Base-by-base conservation (phyloP, 805 yeast genomes). In the Myxozyma kluyveri region DNA sequence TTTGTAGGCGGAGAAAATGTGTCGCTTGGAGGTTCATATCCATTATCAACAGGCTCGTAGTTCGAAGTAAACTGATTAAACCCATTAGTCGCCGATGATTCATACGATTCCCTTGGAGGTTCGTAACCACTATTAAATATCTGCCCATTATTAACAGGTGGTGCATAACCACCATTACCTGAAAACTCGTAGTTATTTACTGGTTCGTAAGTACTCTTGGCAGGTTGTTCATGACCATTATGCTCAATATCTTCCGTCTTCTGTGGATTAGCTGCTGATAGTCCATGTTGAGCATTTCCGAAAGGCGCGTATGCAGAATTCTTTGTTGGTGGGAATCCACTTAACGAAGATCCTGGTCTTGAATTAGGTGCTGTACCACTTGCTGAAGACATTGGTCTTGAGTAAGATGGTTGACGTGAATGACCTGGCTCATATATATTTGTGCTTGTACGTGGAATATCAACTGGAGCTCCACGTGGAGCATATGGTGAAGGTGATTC, bases 401-500 rank as follows among this genome's bases (percentile, higher is more conserved):
- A 39, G 12, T 21, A 24, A 17, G 40, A 29, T 14, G 33, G 33
- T 29, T 14, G 45, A 12, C 54, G 42, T 26, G 54, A 40, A 17
- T 12, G 12, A 18, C 24, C 17, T 9, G 54, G 45, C 10, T 50
- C 50, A 37, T 50, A 50, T 4, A 44, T 18, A 9, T 26, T 3
- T 14, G 27, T n/a, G 22, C 32, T 4, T 2, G 50, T 41, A 3
- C 45, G 42, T 4, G 52, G 52, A 17, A 42, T 42, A 38, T 51
- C 47, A 32, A 44, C 46, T 35, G 51, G 38, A 21, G 41, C 42
- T 27, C 24, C 23, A 17, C 22, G 50, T 5, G 50, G 44, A n/a
- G 46, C 47, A 37, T 50, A 50, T 14, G 52, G 48, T 21, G 45
- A 35, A 3, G 50, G 47, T 19, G 55, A 37, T 22, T 46, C 44